Evolutionary conservation across 305 asterid genomes (phyloP), one percentile per base, ranked within the genome.

Genomic region (Fraxinus floribunda): DNA sequence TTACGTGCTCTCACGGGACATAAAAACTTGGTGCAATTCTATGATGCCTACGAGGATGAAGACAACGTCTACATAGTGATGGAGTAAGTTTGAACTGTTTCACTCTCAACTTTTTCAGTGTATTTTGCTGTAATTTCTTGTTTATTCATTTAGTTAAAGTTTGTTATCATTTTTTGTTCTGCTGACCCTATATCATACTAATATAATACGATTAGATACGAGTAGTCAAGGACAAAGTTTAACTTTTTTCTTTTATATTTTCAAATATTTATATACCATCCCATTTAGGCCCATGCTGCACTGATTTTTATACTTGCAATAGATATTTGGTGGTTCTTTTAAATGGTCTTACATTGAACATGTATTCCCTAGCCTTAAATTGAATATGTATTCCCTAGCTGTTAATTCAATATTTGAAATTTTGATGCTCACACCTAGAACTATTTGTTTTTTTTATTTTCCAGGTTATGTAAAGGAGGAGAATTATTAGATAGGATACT

Each of bases 401-500:
- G 52, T 44, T 44, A 44, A 44, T 44, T 44, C 16, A 44, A 44
- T 10, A 10, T 44, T 11, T 46, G n/a, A 16, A 16, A 52, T 70
- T 46, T 15, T 66, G 79, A 24, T 41, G 68, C 85, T 84, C 72
- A 75, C 80, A 22, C 73, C 24, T 64, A 0, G 24, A 4, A 35
- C 55, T 39, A 16, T 52, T 52, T 52, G 64, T 52, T 52, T 16
- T 52, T 52, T 1, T 22, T 22, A 34, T 52, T 68, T 77, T 62
- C 60, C 91, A 94, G 97, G 87, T 86, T 94, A 83, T 94, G 98
- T 87, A 87, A 86, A 86, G 98, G 97, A 66, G 98, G 98, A 80
- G 98, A 94, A 77, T 83, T 94, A 73, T 82, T 94, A 78, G 96
- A 94, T 83, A 85, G 91, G 79, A 91, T 94, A 82, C 96, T 94